A percentile compares a stretch with the other conserved stretches of the same genome.
phyloP scores from a whole-genome alignment of 495 filamentous ascomycete species.

The Penicillium herquei region DNA sequence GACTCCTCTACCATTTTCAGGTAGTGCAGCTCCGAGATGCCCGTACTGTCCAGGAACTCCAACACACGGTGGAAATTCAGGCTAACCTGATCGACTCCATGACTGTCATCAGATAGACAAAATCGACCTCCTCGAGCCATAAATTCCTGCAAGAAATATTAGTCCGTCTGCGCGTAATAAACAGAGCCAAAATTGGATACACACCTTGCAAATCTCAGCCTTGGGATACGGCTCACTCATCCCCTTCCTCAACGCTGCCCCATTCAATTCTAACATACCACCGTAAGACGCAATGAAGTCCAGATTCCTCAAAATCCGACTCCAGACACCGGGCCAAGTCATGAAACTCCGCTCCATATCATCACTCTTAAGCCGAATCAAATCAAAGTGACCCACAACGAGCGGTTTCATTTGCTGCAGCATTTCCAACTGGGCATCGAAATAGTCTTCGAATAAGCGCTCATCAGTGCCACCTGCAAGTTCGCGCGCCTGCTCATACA shows the following conservation, averaged over 20 bases:
- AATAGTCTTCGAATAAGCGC: constrained; percentile 73
- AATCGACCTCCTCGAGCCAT: constrained; percentile 69
- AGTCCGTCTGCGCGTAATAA: too few relatives aligned
- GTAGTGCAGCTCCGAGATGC: constrained; percentile 45
- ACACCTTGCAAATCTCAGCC: constrained; percentile 72
- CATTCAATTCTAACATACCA: constrained; percentile 86
- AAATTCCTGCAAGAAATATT: constrained; percentile 47
- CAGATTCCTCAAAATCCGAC: constrained; percentile 70
- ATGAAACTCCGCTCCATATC: constrained; percentile 59
- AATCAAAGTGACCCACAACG: constrained; percentile 90
- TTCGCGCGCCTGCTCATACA: constrained; percentile 63
- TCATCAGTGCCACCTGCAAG: constrained; percentile 65
- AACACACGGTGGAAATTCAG: constrained; percentile 63
- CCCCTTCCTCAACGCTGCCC: constrained; percentile 81
- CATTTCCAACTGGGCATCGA: constrained; percentile 84
- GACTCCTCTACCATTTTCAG: constrained; percentile 31
- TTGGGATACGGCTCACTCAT: constrained; percentile 87
- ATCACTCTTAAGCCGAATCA: constrained; percentile 77
- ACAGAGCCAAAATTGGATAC: constrained; percentile 11
- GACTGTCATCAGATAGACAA: constrained; percentile 88
- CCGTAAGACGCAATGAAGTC: constrained; percentile 66
- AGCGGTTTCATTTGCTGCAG: constrained; percentile 67
- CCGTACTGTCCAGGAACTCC: constrained; percentile 52
- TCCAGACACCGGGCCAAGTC: constrained; percentile 64
- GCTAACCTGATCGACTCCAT: constrained; percentile 76